Conservation (phyloP, 768 basidiomycete species). For the Suillus placidus region DNA sequence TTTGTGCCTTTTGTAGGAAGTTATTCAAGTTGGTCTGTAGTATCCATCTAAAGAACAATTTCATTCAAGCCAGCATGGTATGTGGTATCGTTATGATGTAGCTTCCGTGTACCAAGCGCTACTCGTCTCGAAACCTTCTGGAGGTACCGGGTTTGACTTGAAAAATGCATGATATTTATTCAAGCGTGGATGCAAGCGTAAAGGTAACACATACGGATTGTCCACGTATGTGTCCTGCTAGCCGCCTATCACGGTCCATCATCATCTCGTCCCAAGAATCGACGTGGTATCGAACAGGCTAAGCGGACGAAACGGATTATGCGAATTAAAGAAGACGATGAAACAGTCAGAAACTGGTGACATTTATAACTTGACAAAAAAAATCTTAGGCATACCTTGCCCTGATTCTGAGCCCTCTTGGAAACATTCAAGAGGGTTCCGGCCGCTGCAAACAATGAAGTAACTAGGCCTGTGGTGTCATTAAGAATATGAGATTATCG, state of each 20-base stretch:
- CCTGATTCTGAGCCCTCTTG: slow-evolving; percentile 80
- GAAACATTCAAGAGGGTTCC: slow-evolving; percentile 86
- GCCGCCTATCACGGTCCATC: slow-evolving; percentile 86
- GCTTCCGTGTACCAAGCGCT: slow-evolving; percentile 75
- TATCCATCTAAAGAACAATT: slow-evolving; percentile 4
- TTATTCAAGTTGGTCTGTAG: no score
- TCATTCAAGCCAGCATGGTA: background rate
- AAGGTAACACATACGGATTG: slow-evolving; percentile 68
- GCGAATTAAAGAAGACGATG: background rate
- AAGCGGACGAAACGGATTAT: background rate
- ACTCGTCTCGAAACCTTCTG: slow-evolving; percentile 70
- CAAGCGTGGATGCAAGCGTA: background rate
- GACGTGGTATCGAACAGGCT: slow-evolving; percentile 84
- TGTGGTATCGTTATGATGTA: slow-evolving; percentile 33
- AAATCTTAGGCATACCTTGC: slow-evolving; percentile 64
- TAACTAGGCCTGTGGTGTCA: slow-evolving; percentile 65
- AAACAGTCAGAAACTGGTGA: background rate
- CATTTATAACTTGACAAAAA: background rate
- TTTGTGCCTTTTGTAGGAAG: background rate
- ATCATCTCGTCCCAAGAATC: slow-evolving; percentile 96
- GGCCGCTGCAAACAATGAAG: slow-evolving; percentile 86
- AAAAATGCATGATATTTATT: background rate
- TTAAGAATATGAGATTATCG: slow-evolving; percentile 12
- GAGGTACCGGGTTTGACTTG: slow-evolving; percentile 70
- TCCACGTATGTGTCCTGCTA: slow-evolving; percentile 86